Conservation (phyloP, 352 stramenopile species). For the Phytopythium kandeliae region DNA sequence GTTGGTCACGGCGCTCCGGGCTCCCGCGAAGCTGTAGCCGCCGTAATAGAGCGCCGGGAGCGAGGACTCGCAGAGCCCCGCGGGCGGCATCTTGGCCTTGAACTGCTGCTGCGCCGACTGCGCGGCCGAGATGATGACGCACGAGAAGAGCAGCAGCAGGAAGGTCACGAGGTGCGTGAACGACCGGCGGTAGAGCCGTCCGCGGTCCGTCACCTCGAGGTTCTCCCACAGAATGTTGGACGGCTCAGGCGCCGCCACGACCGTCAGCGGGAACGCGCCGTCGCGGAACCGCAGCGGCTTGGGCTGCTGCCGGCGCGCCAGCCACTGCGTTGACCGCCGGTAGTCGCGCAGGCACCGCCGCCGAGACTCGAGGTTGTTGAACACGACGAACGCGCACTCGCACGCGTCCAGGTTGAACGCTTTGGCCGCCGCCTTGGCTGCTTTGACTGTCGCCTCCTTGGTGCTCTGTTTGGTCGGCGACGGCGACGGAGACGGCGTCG, state of each 20-base stretch:
- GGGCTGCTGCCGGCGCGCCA: constrained; percentile 46
- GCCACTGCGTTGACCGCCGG: constrained; percentile 32
- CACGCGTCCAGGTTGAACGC: constrained; percentile 58
- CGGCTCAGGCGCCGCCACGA: constrained; percentile 58
- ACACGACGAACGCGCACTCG: constrained; percentile 83
- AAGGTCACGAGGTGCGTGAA: constrained; percentile 73
- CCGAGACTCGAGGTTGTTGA: constrained; percentile 81
- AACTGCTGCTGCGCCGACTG: constrained; percentile 68
- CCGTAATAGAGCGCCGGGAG: constrained; percentile 64
- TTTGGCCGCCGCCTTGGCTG: constrained; percentile 20
- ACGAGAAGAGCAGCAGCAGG: constrained; percentile 63
- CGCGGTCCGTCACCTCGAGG: constrained; percentile 57
- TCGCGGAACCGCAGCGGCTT: constrained; percentile 55
- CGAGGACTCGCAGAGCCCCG: constrained; percentile 48
- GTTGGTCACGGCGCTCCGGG: not conserved
- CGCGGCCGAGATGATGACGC: constrained; percentile 66
- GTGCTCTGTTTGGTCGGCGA: constrained; percentile 7
- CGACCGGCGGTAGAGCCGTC: constrained; percentile 51
- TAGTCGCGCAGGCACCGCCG: constrained; percentile 79
- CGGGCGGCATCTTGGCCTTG: constrained; percentile 55
- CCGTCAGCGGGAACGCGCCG: constrained; percentile 33
- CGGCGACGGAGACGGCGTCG: not conserved
- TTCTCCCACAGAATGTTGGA: constrained; percentile 89
- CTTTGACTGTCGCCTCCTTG: constrained; percentile 14
- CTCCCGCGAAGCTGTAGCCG: constrained; percentile 18